phyloP scores from a whole-genome alignment of 257 asterid genomes.

The Capsicum rhomboideum region DNA sequence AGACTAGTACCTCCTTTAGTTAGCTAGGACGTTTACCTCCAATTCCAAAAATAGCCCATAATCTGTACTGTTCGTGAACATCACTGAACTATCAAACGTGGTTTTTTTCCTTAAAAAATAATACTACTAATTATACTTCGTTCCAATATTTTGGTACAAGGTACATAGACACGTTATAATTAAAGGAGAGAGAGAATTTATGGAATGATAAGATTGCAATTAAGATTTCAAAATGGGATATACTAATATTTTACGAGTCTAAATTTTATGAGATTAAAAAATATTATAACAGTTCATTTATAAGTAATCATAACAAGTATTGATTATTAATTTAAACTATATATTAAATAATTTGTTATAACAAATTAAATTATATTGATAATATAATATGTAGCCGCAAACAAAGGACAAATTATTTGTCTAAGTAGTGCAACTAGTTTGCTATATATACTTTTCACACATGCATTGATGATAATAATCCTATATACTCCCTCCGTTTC shows the following conservation, averaged over 20 bases:
- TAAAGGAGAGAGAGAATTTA: neutral
- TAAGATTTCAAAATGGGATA: neutral
- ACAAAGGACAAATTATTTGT: neutral
- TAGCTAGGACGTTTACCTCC: neutral
- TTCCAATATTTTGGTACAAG: neutral
- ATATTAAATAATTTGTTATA: neutral
- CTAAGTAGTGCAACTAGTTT: neutral
- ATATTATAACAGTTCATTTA: neutral
- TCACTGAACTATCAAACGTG: neutral
- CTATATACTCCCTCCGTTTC: no score
- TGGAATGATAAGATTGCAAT: neutral
- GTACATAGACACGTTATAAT: neutral
- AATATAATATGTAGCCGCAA: no score
- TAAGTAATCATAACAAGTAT: no score
- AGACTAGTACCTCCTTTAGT: neutral
- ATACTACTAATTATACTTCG: neutral
- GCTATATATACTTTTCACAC: neutral
- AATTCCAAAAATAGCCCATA: neutral
- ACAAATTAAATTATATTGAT: neutral
- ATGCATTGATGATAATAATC: neutral
- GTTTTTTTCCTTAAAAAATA: neutral
- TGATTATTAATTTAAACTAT: neutral
- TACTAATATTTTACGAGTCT: neutral
- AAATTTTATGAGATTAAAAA: neutral
- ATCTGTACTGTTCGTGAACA: neutral